phyloP scores from a whole-genome alignment of 176 grass and related monocot genomes.

The Carex scoparia region DNA sequence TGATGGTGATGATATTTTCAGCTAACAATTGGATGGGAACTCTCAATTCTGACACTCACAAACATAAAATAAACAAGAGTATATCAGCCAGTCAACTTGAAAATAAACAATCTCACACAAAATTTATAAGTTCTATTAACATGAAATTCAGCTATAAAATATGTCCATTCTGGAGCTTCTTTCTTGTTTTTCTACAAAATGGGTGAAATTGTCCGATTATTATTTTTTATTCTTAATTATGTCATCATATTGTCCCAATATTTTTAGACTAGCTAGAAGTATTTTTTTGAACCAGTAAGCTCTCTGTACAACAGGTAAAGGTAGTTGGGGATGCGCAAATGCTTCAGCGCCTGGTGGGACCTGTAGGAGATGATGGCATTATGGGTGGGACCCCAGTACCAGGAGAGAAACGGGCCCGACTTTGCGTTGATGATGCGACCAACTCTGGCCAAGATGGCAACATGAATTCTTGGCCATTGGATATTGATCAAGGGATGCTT shows the following conservation, averaged over 20 bases:
- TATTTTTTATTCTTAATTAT: neutral
- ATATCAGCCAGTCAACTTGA: neutral
- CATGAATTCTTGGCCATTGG: conserved; percentile 13
- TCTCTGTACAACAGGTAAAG: conserved; percentile 34
- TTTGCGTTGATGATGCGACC: conserved; percentile 24
- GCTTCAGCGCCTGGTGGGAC: conserved; percentile 35
- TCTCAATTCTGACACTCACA: neutral
- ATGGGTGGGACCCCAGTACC: neutral
- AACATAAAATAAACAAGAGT: neutral
- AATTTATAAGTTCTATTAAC: neutral
- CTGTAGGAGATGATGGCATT: neutral
- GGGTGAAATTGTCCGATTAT: neutral
- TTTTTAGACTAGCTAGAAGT: neutral
- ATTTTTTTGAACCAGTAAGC: neutral
- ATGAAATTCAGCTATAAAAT: neutral
- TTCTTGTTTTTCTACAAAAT: neutral
- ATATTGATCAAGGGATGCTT: neutral
- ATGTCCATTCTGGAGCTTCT: neutral
- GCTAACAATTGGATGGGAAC: neutral
- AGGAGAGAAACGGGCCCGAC: conserved; percentile 30
- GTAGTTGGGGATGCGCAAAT: conserved; percentile 52
- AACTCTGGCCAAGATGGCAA: neutral
- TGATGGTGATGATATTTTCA: neutral
- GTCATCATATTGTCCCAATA: neutral
- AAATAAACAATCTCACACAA: neutral